These are phyloP conservation scores for Casuarina equisetifolia DNA, from an alignment of 306 rosid species.

Conservation along the genomic window DNA sequence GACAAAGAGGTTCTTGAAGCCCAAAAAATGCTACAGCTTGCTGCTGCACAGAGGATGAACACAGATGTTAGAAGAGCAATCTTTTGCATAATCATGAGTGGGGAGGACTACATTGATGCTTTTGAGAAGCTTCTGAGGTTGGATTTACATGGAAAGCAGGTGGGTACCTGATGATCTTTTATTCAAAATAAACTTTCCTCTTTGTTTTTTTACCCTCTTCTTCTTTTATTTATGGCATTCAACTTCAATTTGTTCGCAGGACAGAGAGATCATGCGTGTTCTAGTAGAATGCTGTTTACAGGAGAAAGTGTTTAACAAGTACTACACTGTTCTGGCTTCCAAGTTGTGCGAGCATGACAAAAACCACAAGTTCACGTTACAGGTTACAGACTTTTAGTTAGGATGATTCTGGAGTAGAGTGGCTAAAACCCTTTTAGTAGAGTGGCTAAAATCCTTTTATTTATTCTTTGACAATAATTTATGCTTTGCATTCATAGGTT, in stretches of 20 bases:
- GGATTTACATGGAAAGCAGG: slow-evolving; percentile 92
- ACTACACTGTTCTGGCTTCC: slow-evolving; percentile 76
- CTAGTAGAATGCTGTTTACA: slow-evolving; percentile 91
- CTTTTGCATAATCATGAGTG: slow-evolving; percentile 91
- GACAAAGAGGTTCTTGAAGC: slow-evolving; percentile 85
- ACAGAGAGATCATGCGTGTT: slow-evolving; percentile 87
- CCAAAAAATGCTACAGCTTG: slow-evolving; percentile 79
- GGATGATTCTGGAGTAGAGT: slow-evolving; percentile 6
- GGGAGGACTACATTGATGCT: slow-evolving; percentile 89
- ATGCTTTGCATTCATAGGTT: neutral
- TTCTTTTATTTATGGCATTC: slow-evolving; percentile 5
- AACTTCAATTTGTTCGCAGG: slow-evolving; percentile 44
- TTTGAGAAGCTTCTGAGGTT: slow-evolving; percentile 89
- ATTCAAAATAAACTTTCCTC: neutral
- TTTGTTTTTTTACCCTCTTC: slow-evolving; percentile 1
- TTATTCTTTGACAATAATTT: neutral
- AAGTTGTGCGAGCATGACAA: slow-evolving; percentile 92
- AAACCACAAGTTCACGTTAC: slow-evolving; percentile 90
- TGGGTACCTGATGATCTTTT: slow-evolving; percentile 12
- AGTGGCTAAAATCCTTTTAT: neutral
- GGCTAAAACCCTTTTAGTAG: neutral
- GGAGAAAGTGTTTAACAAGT: slow-evolving; percentile 90
- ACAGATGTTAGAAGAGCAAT: slow-evolving; percentile 89
- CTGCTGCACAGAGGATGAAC: slow-evolving; percentile 92
- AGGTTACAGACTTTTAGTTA: slow-evolving; percentile 42